Conservation (phyloP, 2,329 filamentous ascomycete genomes). For the Ramularia collo-cygni region DNA sequence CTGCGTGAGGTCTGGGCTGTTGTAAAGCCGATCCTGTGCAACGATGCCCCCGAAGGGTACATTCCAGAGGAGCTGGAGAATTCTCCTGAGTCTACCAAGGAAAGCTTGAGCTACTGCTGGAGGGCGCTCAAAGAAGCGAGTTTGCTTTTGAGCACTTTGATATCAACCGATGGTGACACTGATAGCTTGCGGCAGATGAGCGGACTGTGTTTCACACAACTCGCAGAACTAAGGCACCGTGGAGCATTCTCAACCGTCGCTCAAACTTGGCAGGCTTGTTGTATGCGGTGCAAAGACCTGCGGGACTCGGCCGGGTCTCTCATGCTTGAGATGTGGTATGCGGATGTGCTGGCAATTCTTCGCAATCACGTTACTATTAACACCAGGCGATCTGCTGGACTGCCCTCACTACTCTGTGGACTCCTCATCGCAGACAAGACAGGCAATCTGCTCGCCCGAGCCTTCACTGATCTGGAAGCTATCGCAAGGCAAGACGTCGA, state of each 20-base stretch:
- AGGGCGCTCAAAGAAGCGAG: slow-evolving; percentile 91
- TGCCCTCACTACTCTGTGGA: slow-evolving; percentile 79
- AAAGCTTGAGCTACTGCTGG: slow-evolving; percentile 90
- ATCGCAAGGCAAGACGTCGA: slow-evolving; percentile 43
- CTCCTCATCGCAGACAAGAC: slow-evolving; percentile 62
- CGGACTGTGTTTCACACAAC: slow-evolving; percentile 69
- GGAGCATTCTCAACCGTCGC: slow-evolving; percentile 92
- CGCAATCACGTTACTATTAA: slow-evolving; percentile 66
- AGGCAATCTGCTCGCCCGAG: slow-evolving; percentile 52
- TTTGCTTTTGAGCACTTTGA: slow-evolving; percentile 39
- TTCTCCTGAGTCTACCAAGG: slow-evolving; percentile 70
- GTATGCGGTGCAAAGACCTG: slow-evolving; percentile 54
- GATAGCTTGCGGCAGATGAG: slow-evolving; percentile 10
- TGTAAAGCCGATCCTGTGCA: slow-evolving; percentile 73
- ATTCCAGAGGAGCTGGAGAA: slow-evolving; percentile 70
- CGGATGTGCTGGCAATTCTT: slow-evolving; percentile 23
- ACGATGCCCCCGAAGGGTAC: slow-evolving; percentile 90
- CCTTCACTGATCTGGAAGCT: slow-evolving; percentile 55
- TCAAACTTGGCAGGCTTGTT: slow-evolving; percentile 77
- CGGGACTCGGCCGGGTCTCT: slow-evolving; percentile 31
- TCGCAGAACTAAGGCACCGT: slow-evolving; percentile 76
- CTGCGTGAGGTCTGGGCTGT: slow-evolving; percentile 68
- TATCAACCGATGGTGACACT: slow-evolving; percentile 1
- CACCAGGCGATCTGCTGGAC: slow-evolving; percentile 83
- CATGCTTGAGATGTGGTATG: slow-evolving; percentile 64